These are phyloP conservation scores for Proliferodiscus dingleyae DNA, from an alignment of 2,329 filamentous ascomycete genomes.

Conservation along the genomic window DNA sequence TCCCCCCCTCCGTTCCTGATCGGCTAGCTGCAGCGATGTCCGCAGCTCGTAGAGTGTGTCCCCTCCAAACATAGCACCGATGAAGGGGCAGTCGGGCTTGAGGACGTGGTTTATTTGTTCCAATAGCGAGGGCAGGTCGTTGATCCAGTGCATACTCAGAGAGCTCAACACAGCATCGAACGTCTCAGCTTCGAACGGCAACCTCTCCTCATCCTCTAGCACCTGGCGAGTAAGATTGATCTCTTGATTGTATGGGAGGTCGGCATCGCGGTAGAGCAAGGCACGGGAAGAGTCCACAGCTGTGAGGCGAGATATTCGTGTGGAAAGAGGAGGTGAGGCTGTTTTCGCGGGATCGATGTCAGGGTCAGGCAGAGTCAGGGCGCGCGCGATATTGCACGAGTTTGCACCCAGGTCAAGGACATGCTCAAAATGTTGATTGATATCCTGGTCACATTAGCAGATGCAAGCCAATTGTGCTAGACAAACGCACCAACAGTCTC, in stretches of 20 bases:
- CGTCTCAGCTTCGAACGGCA: slow-evolving; percentile 69
- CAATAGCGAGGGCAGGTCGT: slow-evolving; percentile 83
- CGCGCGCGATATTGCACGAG: slow-evolving; percentile 86
- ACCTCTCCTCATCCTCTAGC: slow-evolving; percentile 65
- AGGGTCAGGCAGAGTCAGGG: slow-evolving; percentile 66
- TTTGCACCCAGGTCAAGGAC: slow-evolving; percentile 94
- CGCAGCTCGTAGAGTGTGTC: slow-evolving; percentile 92
- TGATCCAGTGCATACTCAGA: slow-evolving; percentile 93
- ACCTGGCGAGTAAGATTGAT: slow-evolving; percentile 71
- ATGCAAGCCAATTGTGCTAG: slow-evolving; percentile 5
- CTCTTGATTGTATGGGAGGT: slow-evolving; percentile 67
- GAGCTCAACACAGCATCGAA: slow-evolving; percentile 92
- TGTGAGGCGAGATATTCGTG: slow-evolving; percentile 67
- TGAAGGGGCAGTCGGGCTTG: slow-evolving; percentile 86
- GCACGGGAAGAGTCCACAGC: slow-evolving; percentile 76
- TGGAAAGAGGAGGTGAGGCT: slow-evolving; percentile 59
- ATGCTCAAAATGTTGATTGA: slow-evolving; percentile 79
- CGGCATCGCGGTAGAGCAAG: slow-evolving; percentile 75
- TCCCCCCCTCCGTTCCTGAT: slow-evolving; percentile 85
- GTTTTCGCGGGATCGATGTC: slow-evolving; percentile 53
- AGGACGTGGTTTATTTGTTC: slow-evolving; percentile 80
- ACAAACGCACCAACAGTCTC: slow-evolving; percentile 62
- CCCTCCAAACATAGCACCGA: slow-evolving; percentile 94
- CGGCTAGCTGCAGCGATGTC: slow-evolving; percentile 86
- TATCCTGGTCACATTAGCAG: slow-evolving; percentile 57